Evolutionary conservation across 2,329 filamentous ascomycete genomes (phyloP), one percentile per base, ranked within the genome.

Genomic region (Xylaria sp.): DNA sequence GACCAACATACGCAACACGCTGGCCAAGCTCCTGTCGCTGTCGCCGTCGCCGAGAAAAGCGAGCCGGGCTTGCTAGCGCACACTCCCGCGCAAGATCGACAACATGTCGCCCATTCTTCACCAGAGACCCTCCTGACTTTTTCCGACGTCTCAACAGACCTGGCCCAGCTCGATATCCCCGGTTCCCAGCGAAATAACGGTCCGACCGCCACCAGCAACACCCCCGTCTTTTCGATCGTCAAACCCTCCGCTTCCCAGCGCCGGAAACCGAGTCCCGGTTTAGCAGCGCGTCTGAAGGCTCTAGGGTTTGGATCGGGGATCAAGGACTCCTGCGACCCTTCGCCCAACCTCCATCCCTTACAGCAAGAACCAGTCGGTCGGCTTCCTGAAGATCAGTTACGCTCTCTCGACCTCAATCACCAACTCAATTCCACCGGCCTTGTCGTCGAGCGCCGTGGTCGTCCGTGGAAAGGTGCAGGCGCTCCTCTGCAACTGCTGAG

Each of bases 381-480:
- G 62, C 86, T 92, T 56, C 83, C 89, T 69, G 87, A 91, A 75
- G 81, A 87, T 67, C 88, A 91, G 70, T 81, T 92, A 60, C 84
- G 86, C 68, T 82, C 87, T 71, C 83, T 92, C 70, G 89, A 93
- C 78, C 80, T 85, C 67, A 85, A 86, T 62, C 87, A 90, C 73
- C 83, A 84, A 67, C 83, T 85, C 62, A 80, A 81, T 72, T 85
- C 84, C 23, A 66, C 73, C 67, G 72, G 72, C 65, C 79, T 80
- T 66, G 79, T 78, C 67, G 79, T 91, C 70, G 82, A 88, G 75
- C 83, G 88, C 72, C 84, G 88, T 71, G 89, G 89, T 73, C 86
- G 87, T 72, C 85, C 89, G 69, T 92, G 90, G 90, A 90, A 86
- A 79, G 87, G 86, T 74, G 82, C 85, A 73, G 83, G 85, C 73